A percentile compares a stretch with the other conserved stretches of the same genome.
Evolutionary conservation across 2,329 filamentous ascomycete species (phyloP).

Genomic region (Trichocomaceae sp.): DNA sequence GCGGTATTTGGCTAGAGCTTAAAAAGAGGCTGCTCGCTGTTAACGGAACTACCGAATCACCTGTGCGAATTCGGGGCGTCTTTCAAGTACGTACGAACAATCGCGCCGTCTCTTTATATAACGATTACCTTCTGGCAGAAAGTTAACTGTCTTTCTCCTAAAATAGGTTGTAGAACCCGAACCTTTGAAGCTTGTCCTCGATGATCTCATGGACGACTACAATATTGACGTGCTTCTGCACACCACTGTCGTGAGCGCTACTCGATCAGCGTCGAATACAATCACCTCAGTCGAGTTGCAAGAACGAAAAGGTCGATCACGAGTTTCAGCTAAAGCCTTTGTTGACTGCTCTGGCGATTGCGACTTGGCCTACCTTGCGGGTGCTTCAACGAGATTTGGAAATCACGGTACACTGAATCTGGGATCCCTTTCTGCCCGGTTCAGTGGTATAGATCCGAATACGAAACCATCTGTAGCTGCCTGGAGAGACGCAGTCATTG

Average conservation of each 20-base stretch:
- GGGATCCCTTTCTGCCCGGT: background rate
- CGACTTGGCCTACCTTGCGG: constrained; percentile 1
- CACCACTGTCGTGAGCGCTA: background rate
- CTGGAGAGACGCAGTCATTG: background rate
- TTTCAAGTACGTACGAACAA: constrained; percentile 1
- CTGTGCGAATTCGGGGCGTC: background rate
- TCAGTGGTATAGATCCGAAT: background rate
- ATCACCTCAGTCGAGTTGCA: background rate
- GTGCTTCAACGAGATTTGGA: constrained; percentile 1
- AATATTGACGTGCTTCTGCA: background rate
- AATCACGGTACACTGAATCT: constrained; percentile 2
- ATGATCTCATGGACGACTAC: background rate
- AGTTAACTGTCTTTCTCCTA: background rate
- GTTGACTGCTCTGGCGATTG: constrained; percentile 2
- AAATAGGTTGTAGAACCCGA: background rate
- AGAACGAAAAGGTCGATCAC: background rate
- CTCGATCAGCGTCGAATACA: background rate
- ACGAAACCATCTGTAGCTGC: background rate
- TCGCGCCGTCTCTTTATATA: background rate
- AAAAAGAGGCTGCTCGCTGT: background rate
- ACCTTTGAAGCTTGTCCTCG: background rate
- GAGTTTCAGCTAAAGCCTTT: background rate
- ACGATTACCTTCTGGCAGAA: background rate
- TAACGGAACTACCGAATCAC: background rate
- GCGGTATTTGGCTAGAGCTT: background rate